Evolutionary conservation across 2,329 filamentous ascomycete genomes (phyloP), one percentile per base, ranked within the genome.

Genomic region (Coniella lustricola): DNA sequence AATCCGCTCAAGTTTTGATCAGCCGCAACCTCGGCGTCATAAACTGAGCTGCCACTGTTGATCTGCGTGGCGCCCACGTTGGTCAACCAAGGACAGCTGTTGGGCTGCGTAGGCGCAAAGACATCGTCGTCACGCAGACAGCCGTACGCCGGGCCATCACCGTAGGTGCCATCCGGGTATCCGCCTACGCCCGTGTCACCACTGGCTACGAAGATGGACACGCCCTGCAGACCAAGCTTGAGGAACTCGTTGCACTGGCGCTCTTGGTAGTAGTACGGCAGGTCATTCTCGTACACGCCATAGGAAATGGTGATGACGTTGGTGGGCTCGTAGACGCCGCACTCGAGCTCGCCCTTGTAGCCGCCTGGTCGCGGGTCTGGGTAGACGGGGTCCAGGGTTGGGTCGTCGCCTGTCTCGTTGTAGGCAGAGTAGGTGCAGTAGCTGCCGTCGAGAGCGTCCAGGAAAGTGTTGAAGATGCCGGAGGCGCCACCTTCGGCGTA

Each of bases 271-370:
- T 63, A 65, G 4, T 68, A 61, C 0, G 78, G 77, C 17, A 81
- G 65, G 18, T 74, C 73, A 4, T 64, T 62, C 61, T 82, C 78
- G 37, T 72, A 68, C 36, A 72, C 72, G 40, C 76, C 76, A 58
- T 81, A 80, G 3, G 72, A 76, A 54, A 82, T 75, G 33, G 69
- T 72, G 51, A 79, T 70, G 7, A 80, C 76, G 53, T 79, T 77
- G 9, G 77, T 75, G 2, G 76, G 73, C 55, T 71, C 66, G 63
- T 61, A 64, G 12, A 57, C 57, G 36, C 62, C 64, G 54, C 62
- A 67, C 54, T 61, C 58, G 17, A 66, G 60, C 36, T 60, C 50
- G 17, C 73, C 73, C 50, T 72, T 70, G 62, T 76, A 79, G 20
- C 74, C 75, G 25, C 66, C 71, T 0, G 59, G 18, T 9, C 60